Evolutionary conservation across 352 stramenopile species (phyloP).

Genomic region (Phytophthora capsici): DNA sequence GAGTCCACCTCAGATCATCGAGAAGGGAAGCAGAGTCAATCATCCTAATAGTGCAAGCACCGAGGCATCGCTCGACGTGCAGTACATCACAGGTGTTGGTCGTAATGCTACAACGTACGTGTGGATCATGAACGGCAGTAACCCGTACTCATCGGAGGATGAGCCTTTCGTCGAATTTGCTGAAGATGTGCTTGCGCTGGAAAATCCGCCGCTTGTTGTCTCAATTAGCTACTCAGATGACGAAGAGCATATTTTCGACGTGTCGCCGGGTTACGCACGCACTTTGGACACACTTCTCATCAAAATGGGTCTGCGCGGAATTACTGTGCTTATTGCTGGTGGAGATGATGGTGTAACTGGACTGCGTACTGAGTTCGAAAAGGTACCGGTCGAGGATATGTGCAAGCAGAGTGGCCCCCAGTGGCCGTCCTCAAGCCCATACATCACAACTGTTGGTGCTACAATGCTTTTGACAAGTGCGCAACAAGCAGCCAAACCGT

Average conservation of each 20-base stretch:
- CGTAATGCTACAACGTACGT: constrained; percentile 82
- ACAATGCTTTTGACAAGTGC: constrained; percentile 68
- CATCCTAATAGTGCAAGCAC: constrained; percentile 43
- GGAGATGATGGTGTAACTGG: constrained; percentile 90
- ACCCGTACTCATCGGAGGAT: constrained; percentile 84
- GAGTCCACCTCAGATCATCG: constrained; percentile 52
- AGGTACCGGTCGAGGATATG: constrained; percentile 53
- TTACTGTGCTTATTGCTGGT: constrained; percentile 86
- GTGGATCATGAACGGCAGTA: constrained; percentile 84
- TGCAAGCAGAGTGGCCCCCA: constrained; percentile 74
- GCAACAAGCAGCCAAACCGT: constrained; percentile 43
- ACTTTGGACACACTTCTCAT: constrained; percentile 87
- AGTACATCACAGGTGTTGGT: constrained; percentile 90
- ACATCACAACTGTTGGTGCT: constrained; percentile 91
- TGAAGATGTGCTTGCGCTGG: constrained; percentile 69
- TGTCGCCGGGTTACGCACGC: constrained; percentile 73
- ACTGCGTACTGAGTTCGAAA: constrained; percentile 67
- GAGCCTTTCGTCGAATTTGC: constrained; percentile 89
- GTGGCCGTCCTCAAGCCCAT: constrained; percentile 85
- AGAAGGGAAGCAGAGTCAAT: constrained; percentile 65
- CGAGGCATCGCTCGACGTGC: constrained; percentile 89
- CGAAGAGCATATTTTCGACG: constrained; percentile 88
- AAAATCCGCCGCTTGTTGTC: constrained; percentile 80
- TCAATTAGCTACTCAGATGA: constrained; percentile 93
- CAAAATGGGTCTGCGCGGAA: constrained; percentile 89